Base-by-base conservation (phyloP, 371 early-diverging fungal genomes). In the Saksenaea oblongispora region DNA sequence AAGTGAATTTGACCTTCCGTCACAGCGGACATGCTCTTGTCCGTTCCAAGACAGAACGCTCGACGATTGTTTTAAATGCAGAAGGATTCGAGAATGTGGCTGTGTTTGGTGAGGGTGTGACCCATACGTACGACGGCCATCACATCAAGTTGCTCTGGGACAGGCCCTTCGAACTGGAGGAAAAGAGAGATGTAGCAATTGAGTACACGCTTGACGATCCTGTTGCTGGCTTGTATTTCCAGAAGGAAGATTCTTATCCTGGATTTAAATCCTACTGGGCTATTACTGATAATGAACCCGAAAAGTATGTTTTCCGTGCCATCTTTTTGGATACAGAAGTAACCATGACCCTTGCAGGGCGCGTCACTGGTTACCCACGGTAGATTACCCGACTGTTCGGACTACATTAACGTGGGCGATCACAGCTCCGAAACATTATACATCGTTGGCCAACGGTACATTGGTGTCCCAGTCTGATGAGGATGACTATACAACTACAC, bases 341-440 rank as follows among this genome's bases (percentile, higher is more conserved):
- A 72, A 39, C 44, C 63, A 18, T 67, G 71, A 8, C 51, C 71
- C 56, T 47, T 10, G n/a, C 51, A 47, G 51, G 22, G 51, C 51
- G 10, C 75, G 87, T 26, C 82, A 87, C 75, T 87, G 87, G 87
- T 69, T 87, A 17, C 81, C 87, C 0, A 79, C 78, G 27, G 80
- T 87, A n/a, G 85, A 87, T 60, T 81, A 64, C 42, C 87, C 87
- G 0, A 66, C 81, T 1, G 83, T 82, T 10, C 62, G 87, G 24
- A 79, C 85, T 4, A 77, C 81, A 7, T 63, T 84, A 11, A 67
- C 68, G 1, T 87, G 82, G 72, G 27, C 62, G 17, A 70, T 87
- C 34, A 81, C 83, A 13, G 83, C 84, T 18, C 75, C 80, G 5
- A 55, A 62, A 13, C 51, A 75, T 34, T 75, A 75, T 42, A 70